Percentiles rank a stretch among this genome's conserved stretches.
phyloP scores from a whole-genome alignment of 2,329 filamentous ascomycete species.

The Pestalotiopsis sp. region DNA sequence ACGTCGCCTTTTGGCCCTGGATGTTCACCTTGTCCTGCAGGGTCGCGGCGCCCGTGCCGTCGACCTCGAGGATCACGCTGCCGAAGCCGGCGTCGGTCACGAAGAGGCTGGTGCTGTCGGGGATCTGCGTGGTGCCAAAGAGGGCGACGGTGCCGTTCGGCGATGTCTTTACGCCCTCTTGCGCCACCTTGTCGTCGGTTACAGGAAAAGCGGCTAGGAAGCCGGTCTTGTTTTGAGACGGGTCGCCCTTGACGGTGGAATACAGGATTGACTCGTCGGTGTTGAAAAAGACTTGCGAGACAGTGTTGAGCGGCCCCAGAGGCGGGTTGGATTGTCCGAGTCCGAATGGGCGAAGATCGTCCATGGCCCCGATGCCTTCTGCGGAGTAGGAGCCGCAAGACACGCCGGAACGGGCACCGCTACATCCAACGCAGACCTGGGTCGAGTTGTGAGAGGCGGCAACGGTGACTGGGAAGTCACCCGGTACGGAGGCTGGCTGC shows the following conservation, averaged over 20 bases:
- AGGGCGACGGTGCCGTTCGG: constrained; percentile 57
- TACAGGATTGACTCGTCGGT: constrained; percentile 51
- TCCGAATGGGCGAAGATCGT: constrained; percentile 46
- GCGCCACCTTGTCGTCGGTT: constrained; percentile 18
- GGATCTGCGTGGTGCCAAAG: constrained; percentile 52
- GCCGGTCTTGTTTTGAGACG: constrained; percentile 52
- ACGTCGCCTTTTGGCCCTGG: constrained; percentile 53
- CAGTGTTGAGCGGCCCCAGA: constrained; percentile 55
- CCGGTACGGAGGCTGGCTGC: constrained; percentile 41
- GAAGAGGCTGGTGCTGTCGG: constrained; percentile 45
- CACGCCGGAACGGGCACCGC: constrained; percentile 33
- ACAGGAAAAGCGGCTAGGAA: constrained; percentile 55
- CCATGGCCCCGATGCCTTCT: constrained; percentile 41
- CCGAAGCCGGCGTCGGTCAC: constrained; percentile 61
- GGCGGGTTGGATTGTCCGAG: constrained; percentile 59
- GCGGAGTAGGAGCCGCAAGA: constrained; percentile 23
- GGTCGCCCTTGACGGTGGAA: constrained; percentile 62
- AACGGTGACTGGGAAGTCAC: constrained; percentile 54
- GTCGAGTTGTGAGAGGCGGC: constrained; percentile 43
- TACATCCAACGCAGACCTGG: constrained; percentile 34
- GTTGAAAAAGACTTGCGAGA: constrained; percentile 62
- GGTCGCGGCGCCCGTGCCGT: constrained; percentile 31
- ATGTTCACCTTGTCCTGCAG: constrained; percentile 41
- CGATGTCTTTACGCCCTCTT: constrained; percentile 35
- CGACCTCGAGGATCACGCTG: constrained; percentile 46